A percentile compares a stretch with the other conserved stretches of the same genome.
Evolutionary conservation across 2,329 filamentous ascomycete species (phyloP).

Genomic region (Aspergillus udagawae): DNA sequence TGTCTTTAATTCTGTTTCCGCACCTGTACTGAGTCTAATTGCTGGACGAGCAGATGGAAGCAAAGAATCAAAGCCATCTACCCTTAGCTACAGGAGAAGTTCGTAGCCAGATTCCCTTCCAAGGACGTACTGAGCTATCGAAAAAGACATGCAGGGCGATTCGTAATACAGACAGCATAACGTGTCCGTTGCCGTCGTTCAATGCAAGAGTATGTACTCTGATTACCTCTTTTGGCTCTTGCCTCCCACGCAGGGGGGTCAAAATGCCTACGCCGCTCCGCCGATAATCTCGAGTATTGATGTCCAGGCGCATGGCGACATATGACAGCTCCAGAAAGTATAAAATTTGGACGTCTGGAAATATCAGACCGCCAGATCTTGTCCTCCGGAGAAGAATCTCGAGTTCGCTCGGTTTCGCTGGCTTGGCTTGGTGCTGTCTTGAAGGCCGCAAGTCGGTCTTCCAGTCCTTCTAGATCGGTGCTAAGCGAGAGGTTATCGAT

Average conservation of each 20-base stretch:
- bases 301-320: background rate
- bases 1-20: too few species aligned
- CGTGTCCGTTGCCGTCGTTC: conserved; percentile 1
- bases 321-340: conserved; percentile 16
- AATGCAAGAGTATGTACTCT: background rate
- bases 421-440: background rate
- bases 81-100: background rate
- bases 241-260: background rate
- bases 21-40: background rate
- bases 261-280: background rate
- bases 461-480: background rate
- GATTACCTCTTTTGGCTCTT: background rate
- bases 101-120: background rate
- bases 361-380: conserved; percentile 16
- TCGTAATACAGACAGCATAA: background rate
- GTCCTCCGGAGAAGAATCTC: conserved; percentile 1
- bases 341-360: background rate
- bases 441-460: background rate
- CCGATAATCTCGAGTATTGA: background rate
- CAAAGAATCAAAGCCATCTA: background rate
- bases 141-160: background rate
- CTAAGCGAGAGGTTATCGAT: background rate
- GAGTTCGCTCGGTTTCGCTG: background rate
- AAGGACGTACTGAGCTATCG: background rate
- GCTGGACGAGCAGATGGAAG: background rate